Base-by-base conservation (phyloP, 495 filamentous ascomycete genomes). In the Collariella sp. region DNA sequence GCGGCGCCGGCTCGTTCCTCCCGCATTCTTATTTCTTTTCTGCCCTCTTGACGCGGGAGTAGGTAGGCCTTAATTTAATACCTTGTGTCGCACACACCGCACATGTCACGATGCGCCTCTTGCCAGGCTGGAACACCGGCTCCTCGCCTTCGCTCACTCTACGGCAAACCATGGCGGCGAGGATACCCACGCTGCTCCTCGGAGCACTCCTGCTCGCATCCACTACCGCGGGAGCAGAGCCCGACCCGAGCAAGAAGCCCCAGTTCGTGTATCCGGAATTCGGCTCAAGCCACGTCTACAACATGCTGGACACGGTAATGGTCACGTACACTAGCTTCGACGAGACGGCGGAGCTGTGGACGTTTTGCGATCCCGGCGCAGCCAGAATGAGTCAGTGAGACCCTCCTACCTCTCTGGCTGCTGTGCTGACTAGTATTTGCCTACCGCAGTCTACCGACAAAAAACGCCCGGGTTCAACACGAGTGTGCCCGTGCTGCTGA, bases 251-350 rank as follows among this genome's bases (percentile, higher is more conserved):
- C 18, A 29, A 23, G 20, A 23, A 34, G 16, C 45, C 35, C 13
- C 11, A 9, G 11, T 48, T 35, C 19, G 4, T 9, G 16, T 52
- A 43, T 26, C 39, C 49, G 9, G n/a, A n/a, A n/a, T 26, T 39
- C 10, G 29, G 46, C 2, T 35, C 53, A 10, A 35, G 15, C 4
- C 5, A 46, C n/a, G 34, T 45, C 10, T 57, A 45, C 48, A 35
- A 57, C 34, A 39, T n/a, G 16, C 16, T 38, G 36, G 54, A 52
- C 54, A 57, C 54, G 16, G 47, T 57, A 4, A 33, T 52, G 16
- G 54, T 57, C 31, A 42, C 42, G 7, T 57, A 57, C 48, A 35
- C 33, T 9, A 29, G 7, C 26, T 22, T 12, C 16, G 34, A 31
- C 26, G 41, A 50, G 3, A 52, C 13, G 1, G 54, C 12, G 0